These are phyloP conservation scores for Drechslerella coelobrocha DNA, from an alignment of 2,329 filamentous ascomycete species.

Conservation along the genomic window DNA sequence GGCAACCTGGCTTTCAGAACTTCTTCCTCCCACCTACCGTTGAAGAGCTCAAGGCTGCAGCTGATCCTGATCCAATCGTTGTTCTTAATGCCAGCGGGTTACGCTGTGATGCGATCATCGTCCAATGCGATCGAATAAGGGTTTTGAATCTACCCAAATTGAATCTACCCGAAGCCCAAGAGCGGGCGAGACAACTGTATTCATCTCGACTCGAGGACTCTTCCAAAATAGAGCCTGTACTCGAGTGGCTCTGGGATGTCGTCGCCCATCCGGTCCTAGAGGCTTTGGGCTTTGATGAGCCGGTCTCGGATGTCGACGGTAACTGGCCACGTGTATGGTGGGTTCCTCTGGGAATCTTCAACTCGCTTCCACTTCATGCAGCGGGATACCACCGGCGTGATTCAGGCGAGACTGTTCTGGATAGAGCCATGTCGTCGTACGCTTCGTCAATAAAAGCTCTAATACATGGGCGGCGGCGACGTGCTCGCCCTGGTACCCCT, in stretches of 20 bases:
- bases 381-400: conserved; percentile 1
- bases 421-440: conserved; percentile 16
- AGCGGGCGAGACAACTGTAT: too few species aligned
- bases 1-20: not conserved
- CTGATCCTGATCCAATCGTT: not conserved
- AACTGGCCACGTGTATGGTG: conserved; percentile 8
- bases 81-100: not conserved
- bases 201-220: too few species aligned
- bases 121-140: not conserved
- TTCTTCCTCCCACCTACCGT: conserved; percentile 1
- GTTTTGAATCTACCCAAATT: not conserved
- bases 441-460: conserved; percentile 2
- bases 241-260: conserved; percentile 18
- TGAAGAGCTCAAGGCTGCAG: not conserved
- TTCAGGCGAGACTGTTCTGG: conserved; percentile 9
- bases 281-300: not conserved
- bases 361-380: conserved; percentile 9
- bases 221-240: not conserved
- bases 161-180: too few species aligned
- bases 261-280: conserved; percentile 1
- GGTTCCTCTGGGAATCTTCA: not conserved
- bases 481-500: too few species aligned
- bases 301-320: not conserved
- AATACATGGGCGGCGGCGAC: not conserved
- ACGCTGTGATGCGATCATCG: conserved; percentile 7